A percentile compares a stretch with the other conserved stretches of the same genome.
phyloP scores from a whole-genome alignment of 495 filamentous ascomycete species.

The Penicillium macrosclerotiorum region DNA sequence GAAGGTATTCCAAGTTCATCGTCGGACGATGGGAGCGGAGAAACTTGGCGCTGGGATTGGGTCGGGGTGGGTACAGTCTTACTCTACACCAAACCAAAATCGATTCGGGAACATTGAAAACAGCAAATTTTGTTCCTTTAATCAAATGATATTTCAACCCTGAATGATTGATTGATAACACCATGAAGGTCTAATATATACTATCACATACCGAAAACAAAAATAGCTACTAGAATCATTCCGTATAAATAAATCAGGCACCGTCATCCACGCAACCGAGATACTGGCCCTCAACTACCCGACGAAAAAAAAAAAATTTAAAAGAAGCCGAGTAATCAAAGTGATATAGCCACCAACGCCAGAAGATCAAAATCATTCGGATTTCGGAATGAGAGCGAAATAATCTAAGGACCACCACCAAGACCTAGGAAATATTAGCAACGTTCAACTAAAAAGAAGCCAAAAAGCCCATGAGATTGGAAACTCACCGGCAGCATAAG shows the following conservation, averaged over 20 bases:
- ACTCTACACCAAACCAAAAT: too few species aligned
- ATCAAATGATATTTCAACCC: too few species aligned
- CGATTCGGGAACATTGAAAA: too few species aligned
- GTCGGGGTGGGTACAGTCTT: too few species aligned
- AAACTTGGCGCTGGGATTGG: too few species aligned
- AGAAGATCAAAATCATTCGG: not conserved
- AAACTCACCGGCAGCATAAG: conserved; percentile 64
- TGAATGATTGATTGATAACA: too few species aligned
- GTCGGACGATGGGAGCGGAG: too few species aligned
- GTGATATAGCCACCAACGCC: not conserved
- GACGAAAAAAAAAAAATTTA: not conserved
- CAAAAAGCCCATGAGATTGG: too few species aligned
- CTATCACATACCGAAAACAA: conserved; percentile 3
- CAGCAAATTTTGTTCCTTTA: too few species aligned
- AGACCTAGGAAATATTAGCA: conserved; percentile 11
- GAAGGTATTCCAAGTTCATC: too few species aligned
- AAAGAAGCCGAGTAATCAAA: not conserved
- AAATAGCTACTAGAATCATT: conserved; percentile 10
- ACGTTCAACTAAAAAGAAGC: too few species aligned
- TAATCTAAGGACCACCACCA: conserved; percentile 13
- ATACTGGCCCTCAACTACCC: not conserved
- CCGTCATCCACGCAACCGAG: not conserved
- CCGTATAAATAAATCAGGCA: not conserved
- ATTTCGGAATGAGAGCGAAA: not conserved
- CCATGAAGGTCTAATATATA: conserved; percentile 5